A percentile compares a stretch with the other conserved stretches of the same genome.
Conservation (phyloP, 2,329 filamentous ascomycete species). For the Sordariomycetes sp. region DNA sequence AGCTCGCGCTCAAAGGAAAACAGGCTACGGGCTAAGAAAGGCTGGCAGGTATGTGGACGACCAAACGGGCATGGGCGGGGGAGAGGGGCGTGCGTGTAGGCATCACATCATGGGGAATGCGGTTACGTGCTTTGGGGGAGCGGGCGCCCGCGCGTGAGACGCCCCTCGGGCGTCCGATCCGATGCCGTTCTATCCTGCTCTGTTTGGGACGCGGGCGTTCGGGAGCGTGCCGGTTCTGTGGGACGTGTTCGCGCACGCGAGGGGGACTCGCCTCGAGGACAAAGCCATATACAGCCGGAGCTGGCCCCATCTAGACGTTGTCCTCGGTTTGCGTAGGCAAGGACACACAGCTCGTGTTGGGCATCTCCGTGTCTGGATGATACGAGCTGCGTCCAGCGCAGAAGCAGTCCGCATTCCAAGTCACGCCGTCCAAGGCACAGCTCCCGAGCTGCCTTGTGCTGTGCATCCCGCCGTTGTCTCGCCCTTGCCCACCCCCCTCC, state of each 20-base stretch:
- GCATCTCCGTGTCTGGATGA: neutral
- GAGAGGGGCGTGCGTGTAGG: no score
- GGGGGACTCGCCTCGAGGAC: no score
- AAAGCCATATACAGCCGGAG: no score
- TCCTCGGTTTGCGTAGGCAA: neutral
- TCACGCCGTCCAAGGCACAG: neutral
- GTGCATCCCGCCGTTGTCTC: neutral
- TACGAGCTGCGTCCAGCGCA: neutral
- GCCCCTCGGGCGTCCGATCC: neutral
- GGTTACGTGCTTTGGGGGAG: no score
- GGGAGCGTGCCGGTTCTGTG: neutral
- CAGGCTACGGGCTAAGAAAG: no score
- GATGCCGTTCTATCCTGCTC: neutral
- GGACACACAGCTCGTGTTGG: neutral
- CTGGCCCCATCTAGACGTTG: neutral
- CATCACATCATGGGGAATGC: no score
- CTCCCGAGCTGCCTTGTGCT: neutral
- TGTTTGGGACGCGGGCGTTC: neutral
- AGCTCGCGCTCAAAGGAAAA: no score
- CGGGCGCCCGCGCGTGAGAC: no score
- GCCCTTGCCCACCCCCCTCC: neutral
- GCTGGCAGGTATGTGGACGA: no score
- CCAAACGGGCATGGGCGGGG: no score
- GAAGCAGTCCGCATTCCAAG: neutral
- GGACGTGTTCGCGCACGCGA: neutral